A percentile compares a stretch with the other conserved stretches of the same genome.
These are phyloP conservation scores for Tulasnella sp. DNA, from an alignment of 768 basidiomycete species.

Conservation along the genomic window DNA sequence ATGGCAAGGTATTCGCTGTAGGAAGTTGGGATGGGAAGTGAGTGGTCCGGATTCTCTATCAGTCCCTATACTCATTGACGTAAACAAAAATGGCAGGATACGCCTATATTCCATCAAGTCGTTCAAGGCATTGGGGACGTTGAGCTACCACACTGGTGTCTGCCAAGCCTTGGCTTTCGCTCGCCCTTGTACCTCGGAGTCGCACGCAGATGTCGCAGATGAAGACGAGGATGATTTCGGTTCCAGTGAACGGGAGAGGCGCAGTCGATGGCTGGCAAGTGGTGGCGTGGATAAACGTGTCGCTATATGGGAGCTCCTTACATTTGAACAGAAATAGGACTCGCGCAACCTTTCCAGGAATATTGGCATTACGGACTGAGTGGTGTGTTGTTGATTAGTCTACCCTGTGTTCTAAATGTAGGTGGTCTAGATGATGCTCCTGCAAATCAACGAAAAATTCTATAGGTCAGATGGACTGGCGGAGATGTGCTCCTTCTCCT, in stretches of 20 bases:
- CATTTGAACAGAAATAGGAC: no score
- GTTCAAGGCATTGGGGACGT: conserved; percentile 73
- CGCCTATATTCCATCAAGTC: conserved; percentile 72
- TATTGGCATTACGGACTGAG: no score
- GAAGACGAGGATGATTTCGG: conserved; percentile 45
- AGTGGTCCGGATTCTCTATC: conserved; percentile 24
- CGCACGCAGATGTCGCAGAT: conserved; percentile 13
- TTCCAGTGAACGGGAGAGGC: conserved; percentile 34
- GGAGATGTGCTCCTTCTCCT: neutral
- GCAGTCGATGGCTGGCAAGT: conserved; percentile 51
- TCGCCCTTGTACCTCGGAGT: neutral
- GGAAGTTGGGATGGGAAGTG: conserved; percentile 94
- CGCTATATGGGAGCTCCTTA: conserved; percentile 49
- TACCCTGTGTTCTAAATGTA: no score
- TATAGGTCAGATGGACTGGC: no score
- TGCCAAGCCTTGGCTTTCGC: conserved; percentile 73
- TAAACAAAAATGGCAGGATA: conserved; percentile 37
- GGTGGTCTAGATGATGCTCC: no score
- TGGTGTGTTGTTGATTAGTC: no score
- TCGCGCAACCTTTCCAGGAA: no score
- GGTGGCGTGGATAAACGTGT: conserved; percentile 62
- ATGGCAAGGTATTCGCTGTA: conserved; percentile 71
- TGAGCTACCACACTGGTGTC: conserved; percentile 68
- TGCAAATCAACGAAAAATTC: no score
- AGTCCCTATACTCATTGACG: neutral